A percentile compares a stretch with the other conserved stretches of the same genome.
Conservation (phyloP, 495 filamentous ascomycete species). For the Penicillium roqueforti region DNA sequence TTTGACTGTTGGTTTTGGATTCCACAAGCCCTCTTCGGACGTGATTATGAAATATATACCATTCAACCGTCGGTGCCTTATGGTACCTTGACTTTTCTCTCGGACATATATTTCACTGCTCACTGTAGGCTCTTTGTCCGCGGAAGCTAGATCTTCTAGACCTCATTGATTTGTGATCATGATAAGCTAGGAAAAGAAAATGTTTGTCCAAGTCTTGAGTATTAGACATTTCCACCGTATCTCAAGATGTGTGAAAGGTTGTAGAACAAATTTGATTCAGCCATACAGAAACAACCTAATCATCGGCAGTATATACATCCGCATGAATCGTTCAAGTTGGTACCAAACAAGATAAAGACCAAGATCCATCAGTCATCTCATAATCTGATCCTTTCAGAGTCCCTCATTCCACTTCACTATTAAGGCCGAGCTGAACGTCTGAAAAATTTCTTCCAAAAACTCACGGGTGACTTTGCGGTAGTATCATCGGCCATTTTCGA, state of each 20-base stretch:
- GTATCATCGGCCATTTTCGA: neutral
- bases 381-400: neutral
- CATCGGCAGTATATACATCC: too few relatives aligned
- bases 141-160: neutral
- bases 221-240: too few relatives aligned
- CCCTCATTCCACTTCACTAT: neutral
- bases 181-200: too few relatives aligned
- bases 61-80: neutral
- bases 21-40: neutral
- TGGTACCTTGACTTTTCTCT: neutral
- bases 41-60: constrained; percentile 1
- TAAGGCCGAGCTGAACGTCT: neutral
- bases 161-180: neutral
- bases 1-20: too few relatives aligned
- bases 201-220: too few relatives aligned
- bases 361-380: too few relatives aligned
- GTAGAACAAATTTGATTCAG: too few relatives aligned
- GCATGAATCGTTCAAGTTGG: neutral
- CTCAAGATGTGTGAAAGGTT: too few relatives aligned
- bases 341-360: neutral
- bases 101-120: neutral
- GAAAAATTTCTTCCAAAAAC: neutral
- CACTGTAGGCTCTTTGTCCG: neutral
- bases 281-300: too few relatives aligned
- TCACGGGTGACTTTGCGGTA: neutral